Conservation (phyloP, 2,329 filamentous ascomycete genomes). For the Orbilia brochopaga region DNA sequence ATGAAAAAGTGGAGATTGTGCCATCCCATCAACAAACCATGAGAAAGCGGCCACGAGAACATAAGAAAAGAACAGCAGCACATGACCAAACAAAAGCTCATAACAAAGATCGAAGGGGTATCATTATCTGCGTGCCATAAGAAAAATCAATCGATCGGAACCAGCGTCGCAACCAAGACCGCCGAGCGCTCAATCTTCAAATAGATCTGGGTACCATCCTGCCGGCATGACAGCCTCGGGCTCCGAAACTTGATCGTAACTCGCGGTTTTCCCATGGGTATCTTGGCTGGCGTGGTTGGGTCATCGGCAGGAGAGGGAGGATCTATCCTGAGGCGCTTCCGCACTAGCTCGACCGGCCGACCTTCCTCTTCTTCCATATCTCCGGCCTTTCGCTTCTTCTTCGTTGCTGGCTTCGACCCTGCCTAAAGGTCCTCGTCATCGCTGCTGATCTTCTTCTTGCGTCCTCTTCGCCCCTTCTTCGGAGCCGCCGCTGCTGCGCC, state of each 20-base stretch:
- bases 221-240: neutral
- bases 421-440: slow-evolving; percentile 45
- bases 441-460: slow-evolving; percentile 47
- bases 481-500: slow-evolving; percentile 27
- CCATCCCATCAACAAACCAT: no score
- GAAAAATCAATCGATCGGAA: neutral
- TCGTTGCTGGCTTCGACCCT: slow-evolving; percentile 9
- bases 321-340: no score
- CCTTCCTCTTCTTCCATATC: slow-evolving; percentile 16
- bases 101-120: slow-evolving; percentile 5
- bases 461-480: slow-evolving; percentile 43
- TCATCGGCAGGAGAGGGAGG: no score
- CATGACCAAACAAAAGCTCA: neutral
- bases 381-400: slow-evolving; percentile 14
- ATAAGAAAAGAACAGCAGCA: neutral
- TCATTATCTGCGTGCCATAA: neutral
- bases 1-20: no score
- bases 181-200: neutral
- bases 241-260: neutral
- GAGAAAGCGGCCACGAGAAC: neutral
- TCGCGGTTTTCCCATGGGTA: neutral
- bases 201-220: neutral
- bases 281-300: neutral
- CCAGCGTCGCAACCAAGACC: neutral
- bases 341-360: neutral